Evolutionary conservation across 1,139 yeast genomes (phyloP), one percentile per base, ranked within the genome.

Genomic region (Candida mesenterica): DNA sequence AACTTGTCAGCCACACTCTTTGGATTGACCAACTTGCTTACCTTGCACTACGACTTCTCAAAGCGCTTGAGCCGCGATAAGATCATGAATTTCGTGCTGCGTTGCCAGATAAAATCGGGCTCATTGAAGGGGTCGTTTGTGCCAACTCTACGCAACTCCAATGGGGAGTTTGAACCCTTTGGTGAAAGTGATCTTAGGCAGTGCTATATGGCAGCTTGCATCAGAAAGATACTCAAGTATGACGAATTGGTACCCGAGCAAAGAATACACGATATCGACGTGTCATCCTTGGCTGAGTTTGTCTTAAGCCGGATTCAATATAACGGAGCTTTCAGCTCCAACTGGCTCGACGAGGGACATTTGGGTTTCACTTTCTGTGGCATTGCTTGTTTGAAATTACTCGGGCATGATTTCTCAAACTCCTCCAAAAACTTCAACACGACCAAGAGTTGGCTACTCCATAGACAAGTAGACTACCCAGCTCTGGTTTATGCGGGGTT

Each of bases 311-410:
- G 78, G 26, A 57, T 69, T 24, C 66, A 71, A 27, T 70, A 60
- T 43, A 80, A 75, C 49, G 97, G 97, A 2, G 97, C 96, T 0
- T 63, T 71, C 37, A 57, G 69, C 22, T 59, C 67, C 9, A 32
- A 46, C 4, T 41, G 44, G 3, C 38, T 45, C 27, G 68, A 75
- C 15, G 98, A 92, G 57, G 71, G 94, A 2, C 97, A 92, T 59
- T 79, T 90, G 6, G 98, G 98, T 0, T 72, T 84, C 44, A 84
- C 96, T 0, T 92, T 79, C 52, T 90, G 97, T 60, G 96, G 88
- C 0, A 51, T 92, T 27, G 86, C 87, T 0, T 62, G 86, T 1
- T 65, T 88, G 40, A 56, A 58, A 25, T 49, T 86, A 30, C 53
- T 79, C 4, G 70, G 59, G 25, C 54, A 39, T 30, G 48, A 43